Evolutionary conservation across 73 alveolate species (phyloP).

Genomic region (Tetrahymena elliotti): DNA sequence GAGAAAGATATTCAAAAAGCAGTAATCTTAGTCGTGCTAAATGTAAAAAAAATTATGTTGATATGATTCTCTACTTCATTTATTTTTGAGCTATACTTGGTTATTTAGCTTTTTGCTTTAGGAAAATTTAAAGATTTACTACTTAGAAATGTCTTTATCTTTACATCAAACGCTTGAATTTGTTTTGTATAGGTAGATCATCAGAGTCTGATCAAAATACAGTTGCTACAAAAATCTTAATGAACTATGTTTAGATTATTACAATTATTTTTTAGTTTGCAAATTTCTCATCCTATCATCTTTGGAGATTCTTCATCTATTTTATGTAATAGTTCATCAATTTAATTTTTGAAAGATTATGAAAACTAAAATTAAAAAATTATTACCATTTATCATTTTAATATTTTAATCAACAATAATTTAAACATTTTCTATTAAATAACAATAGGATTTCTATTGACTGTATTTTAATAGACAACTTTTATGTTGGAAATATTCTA

Average conservation of each 20-base stretch:
- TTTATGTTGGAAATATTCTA: not conserved
- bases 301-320: not conserved
- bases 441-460: not conserved
- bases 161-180: not conserved
- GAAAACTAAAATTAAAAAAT: too few species aligned
- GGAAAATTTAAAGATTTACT: not conserved
- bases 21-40: not conserved
- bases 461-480: not conserved
- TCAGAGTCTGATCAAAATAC: not conserved
- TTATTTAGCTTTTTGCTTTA: not conserved
- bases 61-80: not conserved
- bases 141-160: not conserved
- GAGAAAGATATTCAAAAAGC: not conserved
- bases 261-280: not conserved
- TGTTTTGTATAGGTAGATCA: not conserved
- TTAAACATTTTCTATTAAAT: too few species aligned
- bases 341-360: too few species aligned
- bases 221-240: not conserved
- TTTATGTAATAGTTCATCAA: not conserved
- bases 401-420: too few species aligned
- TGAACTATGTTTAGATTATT: not conserved
- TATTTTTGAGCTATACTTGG: not conserved
- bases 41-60: not conserved
- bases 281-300: not conserved
- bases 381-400: too few species aligned